Percentiles rank a stretch among this genome's conserved stretches.
These are phyloP conservation scores for Nymphaea colorata DNA, from an alignment of 164 flowering plant genomes.

Conservation along the genomic window DNA sequence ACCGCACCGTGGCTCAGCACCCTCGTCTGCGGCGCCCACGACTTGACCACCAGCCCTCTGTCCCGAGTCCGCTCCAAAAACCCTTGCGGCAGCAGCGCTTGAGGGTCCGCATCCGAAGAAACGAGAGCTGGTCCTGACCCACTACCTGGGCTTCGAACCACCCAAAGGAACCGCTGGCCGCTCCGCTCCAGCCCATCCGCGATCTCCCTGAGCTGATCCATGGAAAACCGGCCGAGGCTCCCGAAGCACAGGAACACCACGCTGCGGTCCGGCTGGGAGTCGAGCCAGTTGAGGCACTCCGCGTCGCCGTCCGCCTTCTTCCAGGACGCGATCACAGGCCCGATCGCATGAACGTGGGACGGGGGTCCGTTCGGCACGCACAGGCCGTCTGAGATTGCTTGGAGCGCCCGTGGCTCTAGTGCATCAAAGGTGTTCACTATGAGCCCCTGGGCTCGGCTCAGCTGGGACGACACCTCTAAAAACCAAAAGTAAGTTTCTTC, in stretches of 20 bases:
- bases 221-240: too few relatives aligned
- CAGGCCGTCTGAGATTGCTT: constrained; percentile 6
- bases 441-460: constrained; percentile 12
- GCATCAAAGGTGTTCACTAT: constrained; percentile 22
- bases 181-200: too few relatives aligned
- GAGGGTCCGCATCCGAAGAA: constrained; percentile 17
- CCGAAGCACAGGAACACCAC: too few relatives aligned
- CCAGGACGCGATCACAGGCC: too few relatives aligned
- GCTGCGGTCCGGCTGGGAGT: too few relatives aligned
- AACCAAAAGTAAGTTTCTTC: constrained; percentile 6
- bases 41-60: constrained; percentile 27
- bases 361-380: too few relatives aligned
- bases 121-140: constrained; percentile 4
- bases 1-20: constrained; percentile 25
- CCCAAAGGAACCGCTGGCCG: too few relatives aligned
- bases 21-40: constrained; percentile 36
- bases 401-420: constrained; percentile 12
- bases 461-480: neutral
- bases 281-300: too few relatives aligned
- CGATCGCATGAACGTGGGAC: too few relatives aligned
- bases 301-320: too few relatives aligned
- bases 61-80: constrained; percentile 22
- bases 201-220: too few relatives aligned
- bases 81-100: constrained; percentile 20
- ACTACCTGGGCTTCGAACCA: constrained; percentile 19